Evolutionary conservation across 108 stramenopile genomes (phyloP).

Genomic region (Epithemia pelagica): DNA sequence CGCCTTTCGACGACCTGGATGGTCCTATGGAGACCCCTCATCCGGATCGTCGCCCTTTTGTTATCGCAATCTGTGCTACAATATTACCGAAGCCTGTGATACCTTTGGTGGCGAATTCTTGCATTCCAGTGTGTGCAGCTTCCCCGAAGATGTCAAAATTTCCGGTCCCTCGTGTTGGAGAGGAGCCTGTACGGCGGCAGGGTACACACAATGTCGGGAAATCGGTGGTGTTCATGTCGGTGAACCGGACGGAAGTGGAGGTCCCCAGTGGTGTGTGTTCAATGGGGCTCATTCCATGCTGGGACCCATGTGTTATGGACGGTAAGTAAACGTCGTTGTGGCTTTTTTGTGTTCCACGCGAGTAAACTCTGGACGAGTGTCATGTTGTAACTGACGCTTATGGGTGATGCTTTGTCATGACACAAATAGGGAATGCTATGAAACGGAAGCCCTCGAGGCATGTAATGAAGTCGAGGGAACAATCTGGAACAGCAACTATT

Average conservation of each 20-base stretch:
- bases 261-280: background rate
- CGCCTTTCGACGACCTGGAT: background rate
- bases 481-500: background rate
- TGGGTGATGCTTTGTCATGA: too few relatives aligned
- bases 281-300: background rate
- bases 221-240: background rate
- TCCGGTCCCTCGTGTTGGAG: background rate
- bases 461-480: background rate
- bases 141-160: background rate
- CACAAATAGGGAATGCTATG: background rate
- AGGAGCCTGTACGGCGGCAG: background rate
- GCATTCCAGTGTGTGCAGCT: background rate
- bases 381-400: background rate
- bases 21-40: background rate
- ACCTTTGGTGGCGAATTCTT: background rate
- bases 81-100: background rate
- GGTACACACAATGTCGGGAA: background rate
- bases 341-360: too few relatives aligned
- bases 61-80: background rate
- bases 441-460: background rate
- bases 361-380: too few relatives aligned
- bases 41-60: background rate
- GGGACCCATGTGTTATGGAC: background rate
- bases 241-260: background rate
- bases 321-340: background rate